Conservation (phyloP, 2,329 filamentous ascomycete species). For the Nothophoma quercina region DNA sequence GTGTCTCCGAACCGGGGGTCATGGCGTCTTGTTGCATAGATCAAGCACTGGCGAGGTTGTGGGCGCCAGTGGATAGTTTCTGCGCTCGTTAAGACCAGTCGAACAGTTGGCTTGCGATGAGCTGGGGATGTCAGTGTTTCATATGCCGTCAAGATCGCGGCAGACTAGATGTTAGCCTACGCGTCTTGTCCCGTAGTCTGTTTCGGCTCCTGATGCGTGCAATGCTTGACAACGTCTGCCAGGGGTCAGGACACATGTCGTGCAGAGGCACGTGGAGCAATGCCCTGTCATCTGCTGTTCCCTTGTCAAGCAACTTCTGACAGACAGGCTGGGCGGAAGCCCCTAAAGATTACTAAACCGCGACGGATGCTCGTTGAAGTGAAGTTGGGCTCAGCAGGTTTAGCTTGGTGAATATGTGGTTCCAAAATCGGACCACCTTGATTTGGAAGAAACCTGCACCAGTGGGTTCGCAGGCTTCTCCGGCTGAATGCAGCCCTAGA, state of each 20-base stretch:
- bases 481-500: background rate
- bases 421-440: too few relatives aligned
- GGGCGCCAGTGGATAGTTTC: background rate
- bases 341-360: too few relatives aligned
- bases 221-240: constrained; percentile 3
- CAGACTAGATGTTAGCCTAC: constrained; percentile 26
- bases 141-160: constrained; percentile 19
- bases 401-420: too few relatives aligned
- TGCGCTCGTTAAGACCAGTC: constrained; percentile 1
- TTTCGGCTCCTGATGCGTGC: constrained; percentile 21
- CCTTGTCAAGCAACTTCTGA: background rate
- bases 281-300: background rate
- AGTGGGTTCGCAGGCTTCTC: background rate
- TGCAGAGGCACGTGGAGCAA: background rate
- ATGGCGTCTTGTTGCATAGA: constrained; percentile 8
- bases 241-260: background rate
- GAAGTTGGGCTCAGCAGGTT: too few relatives aligned
- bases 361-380: too few relatives aligned
- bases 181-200: constrained; percentile 27
- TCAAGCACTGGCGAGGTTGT: background rate
- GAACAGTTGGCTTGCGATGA: background rate
- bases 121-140: constrained; percentile 35
- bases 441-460: background rate
- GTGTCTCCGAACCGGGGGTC: constrained; percentile 1
- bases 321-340: background rate